Percentiles rank a stretch among this genome's conserved stretches.
These are phyloP conservation scores for Flaveria trinervia DNA, from an alignment of 129 eudicot species.

Conservation along the genomic window DNA sequence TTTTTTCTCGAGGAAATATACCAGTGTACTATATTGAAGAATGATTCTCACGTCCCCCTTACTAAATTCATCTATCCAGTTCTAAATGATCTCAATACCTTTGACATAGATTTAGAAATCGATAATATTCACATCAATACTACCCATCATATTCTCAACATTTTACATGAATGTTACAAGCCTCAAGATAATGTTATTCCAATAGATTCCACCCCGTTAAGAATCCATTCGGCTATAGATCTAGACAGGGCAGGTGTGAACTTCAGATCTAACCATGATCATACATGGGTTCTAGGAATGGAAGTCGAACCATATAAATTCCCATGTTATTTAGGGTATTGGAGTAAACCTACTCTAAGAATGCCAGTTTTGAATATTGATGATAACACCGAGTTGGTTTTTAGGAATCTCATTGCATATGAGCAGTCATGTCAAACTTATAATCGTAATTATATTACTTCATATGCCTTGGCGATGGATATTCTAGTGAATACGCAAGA, in stretches of 20 bases:
- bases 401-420: background rate
- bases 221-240: background rate
- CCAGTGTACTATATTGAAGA: conserved; percentile 3
- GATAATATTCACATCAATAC: background rate
- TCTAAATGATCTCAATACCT: background rate
- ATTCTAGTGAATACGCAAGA: background rate
- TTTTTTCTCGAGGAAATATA: conserved; percentile 12
- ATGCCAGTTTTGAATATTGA: background rate
- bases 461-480: conserved; percentile 1
- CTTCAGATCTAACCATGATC: background rate
- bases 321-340: background rate
- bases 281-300: background rate
- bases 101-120: background rate
- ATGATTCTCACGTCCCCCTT: background rate
- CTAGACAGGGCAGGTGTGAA: background rate
- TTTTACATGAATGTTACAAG: conserved; percentile 16
- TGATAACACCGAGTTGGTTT: background rate
- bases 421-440: background rate
- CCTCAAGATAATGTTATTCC: background rate
- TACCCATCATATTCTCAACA: conserved; percentile 16
- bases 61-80: background rate
- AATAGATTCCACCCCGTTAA: background rate
- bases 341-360: background rate
- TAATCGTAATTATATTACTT: background rate
- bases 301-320: background rate